These are phyloP conservation scores for Cyberlindnera americana DNA, from an alignment of 805 yeast species.

Conservation along the genomic window DNA sequence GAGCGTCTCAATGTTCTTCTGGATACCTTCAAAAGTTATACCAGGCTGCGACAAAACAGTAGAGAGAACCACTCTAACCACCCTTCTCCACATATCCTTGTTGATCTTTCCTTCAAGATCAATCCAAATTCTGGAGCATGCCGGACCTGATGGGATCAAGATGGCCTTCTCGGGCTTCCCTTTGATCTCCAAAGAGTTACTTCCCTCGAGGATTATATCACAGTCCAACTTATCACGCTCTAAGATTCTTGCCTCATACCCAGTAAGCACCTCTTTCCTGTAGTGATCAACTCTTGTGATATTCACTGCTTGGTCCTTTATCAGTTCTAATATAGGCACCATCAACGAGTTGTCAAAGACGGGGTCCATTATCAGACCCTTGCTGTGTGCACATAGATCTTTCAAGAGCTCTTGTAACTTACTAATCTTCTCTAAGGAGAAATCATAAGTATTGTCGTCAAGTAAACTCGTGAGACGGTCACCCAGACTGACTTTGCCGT, in stretches of 20 bases:
- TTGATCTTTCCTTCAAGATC: constrained; percentile 62
- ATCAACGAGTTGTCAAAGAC: constrained; percentile 59
- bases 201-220: constrained; percentile 46
- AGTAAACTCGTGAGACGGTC: constrained; percentile 21
- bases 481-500: constrained; percentile 37
- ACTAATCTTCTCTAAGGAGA: constrained; percentile 42
- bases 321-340: constrained; percentile 54
- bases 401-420: constrained; percentile 41
- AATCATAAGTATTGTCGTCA: constrained; percentile 30
- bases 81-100: constrained; percentile 53
- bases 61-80: constrained; percentile 45
- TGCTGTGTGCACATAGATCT: constrained; percentile 39
- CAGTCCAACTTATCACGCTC: constrained; percentile 66
- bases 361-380: constrained; percentile 54
- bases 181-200: constrained; percentile 4
- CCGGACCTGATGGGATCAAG: constrained; percentile 54
- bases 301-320: constrained; percentile 40
- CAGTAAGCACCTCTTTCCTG: constrained; percentile 44
- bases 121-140: constrained; percentile 72
- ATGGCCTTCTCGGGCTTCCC: constrained; percentile 14
- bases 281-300: constrained; percentile 54
- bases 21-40: constrained; percentile 29
- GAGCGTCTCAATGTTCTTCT: constrained; percentile 18
- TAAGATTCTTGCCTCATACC: constrained; percentile 73
- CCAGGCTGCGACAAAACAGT: constrained; percentile 56